These are phyloP conservation scores for Thelephora ganbajun DNA, from an alignment of 768 basidiomycete species.

Conservation along the genomic window DNA sequence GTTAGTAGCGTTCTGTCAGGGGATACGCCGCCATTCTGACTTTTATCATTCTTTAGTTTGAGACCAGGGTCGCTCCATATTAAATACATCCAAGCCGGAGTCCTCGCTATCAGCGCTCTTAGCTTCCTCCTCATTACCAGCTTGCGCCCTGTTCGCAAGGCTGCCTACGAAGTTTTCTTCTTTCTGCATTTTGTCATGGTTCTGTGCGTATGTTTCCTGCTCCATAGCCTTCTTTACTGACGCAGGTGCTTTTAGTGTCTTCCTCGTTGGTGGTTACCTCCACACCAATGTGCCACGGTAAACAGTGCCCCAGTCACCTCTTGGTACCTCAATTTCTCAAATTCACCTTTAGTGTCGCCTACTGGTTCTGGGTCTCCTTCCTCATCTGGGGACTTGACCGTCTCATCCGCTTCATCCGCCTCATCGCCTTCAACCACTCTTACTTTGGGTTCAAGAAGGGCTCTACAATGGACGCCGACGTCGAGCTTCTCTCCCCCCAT, in stretches of 20 bases:
- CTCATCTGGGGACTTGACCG: slow-evolving; percentile 44
- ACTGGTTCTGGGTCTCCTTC: slow-evolving; percentile 35
- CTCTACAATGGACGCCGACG: slow-evolving; percentile 21
- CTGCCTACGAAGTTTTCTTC: slow-evolving; percentile 39
- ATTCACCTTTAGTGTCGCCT: slow-evolving; percentile 8
- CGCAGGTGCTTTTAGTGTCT: slow-evolving; percentile 15
- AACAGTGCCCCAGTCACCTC: slow-evolving; percentile 13
- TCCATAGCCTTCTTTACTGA: background rate
- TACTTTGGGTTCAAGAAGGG: slow-evolving; percentile 20
- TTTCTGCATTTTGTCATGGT: slow-evolving; percentile 30
- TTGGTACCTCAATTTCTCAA: background rate
- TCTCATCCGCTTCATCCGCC: slow-evolving; percentile 29
- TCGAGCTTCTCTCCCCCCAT: slow-evolving; percentile 29
- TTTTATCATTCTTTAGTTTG: background rate
- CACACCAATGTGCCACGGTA: slow-evolving; percentile 11
- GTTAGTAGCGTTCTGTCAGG: background rate
- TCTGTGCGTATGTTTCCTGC: slow-evolving; percentile 17
- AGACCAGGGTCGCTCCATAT: background rate
- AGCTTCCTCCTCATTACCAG: slow-evolving; percentile 32
- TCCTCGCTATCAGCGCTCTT: slow-evolving; percentile 24
- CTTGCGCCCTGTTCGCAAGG: slow-evolving; percentile 31
- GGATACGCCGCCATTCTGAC: background rate
- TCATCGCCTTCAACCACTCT: slow-evolving; percentile 28
- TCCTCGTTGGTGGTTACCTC: slow-evolving; percentile 19
- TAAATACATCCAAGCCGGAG: slow-evolving; percentile 18